phyloP scores from a whole-genome alignment of 169 alveolate genomes.

The Cryptosporidium ryanae region DNA sequence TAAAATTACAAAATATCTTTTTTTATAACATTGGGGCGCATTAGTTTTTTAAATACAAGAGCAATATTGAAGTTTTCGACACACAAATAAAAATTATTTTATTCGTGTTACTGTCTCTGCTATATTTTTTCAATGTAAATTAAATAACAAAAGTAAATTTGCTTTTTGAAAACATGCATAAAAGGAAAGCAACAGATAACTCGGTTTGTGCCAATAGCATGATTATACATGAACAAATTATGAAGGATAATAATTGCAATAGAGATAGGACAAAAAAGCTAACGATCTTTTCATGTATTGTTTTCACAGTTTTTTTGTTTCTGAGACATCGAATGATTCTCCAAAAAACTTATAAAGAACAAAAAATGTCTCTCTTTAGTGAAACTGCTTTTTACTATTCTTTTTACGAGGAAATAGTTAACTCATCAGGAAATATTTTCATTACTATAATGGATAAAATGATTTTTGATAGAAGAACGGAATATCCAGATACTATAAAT shows the following conservation, averaged over 20 bases:
- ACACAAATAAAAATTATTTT: no score
- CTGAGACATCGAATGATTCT: slow-evolving; percentile 56
- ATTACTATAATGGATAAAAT: neutral
- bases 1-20: no score
- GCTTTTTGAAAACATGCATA: no score
- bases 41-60: no score
- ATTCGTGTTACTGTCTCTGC: no score
- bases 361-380: slow-evolving; percentile 57
- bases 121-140: no score
- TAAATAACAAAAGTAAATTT: no score
- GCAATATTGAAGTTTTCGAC: no score
- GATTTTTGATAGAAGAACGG: slow-evolving; percentile 75
- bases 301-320: slow-evolving; percentile 41
- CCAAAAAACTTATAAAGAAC: slow-evolving; percentile 38
- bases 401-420: slow-evolving; percentile 75
- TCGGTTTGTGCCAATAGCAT: neutral
- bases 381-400: slow-evolving; percentile 79
- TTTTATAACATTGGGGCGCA: no score
- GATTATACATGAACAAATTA: neutral
- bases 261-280: slow-evolving; percentile 5
- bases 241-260: neutral
- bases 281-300: slow-evolving; percentile 1
- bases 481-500: slow-evolving; percentile 78
- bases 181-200: no score
- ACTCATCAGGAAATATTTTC: slow-evolving; percentile 50